phyloP scores from a whole-genome alignment of 1,284 basidiomycete genomes.

The Chiua sp. region DNA sequence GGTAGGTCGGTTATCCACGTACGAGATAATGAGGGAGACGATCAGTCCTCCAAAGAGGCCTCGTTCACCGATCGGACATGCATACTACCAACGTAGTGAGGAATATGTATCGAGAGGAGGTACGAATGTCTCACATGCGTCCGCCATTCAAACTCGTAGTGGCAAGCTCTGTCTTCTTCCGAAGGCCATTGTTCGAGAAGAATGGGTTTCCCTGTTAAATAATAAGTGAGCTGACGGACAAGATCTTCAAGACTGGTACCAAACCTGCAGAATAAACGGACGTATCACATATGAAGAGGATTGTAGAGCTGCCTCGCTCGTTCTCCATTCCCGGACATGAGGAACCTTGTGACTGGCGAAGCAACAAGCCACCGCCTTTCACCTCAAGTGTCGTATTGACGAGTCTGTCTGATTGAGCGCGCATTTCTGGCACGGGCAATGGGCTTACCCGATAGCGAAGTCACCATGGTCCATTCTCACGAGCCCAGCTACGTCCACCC shows the following conservation, averaged over 20 bases:
- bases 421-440: not conserved
- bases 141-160: slow-evolving; percentile 75
- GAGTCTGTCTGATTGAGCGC: slow-evolving; percentile 42
- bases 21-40: slow-evolving; percentile 58
- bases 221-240: not conserved
- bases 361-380: slow-evolving; percentile 48
- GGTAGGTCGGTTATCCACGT: slow-evolving; percentile 29
- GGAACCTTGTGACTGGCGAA: slow-evolving; percentile 65
- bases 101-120: not conserved
- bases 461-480: slow-evolving; percentile 66
- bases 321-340: slow-evolving; percentile 54
- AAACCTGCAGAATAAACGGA: slow-evolving; percentile 54
- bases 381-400: slow-evolving; percentile 65
- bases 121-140: slow-evolving; percentile 55
- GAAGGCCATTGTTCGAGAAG: slow-evolving; percentile 64
- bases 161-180: slow-evolving; percentile 65
- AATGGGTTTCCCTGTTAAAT: slow-evolving; percentile 50
- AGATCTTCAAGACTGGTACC: not conserved
- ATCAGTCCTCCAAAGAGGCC: slow-evolving; percentile 57
- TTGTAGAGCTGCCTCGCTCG: slow-evolving; percentile 58
- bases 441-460: slow-evolving; percentile 72
- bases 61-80: slow-evolving; percentile 65
- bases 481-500: slow-evolving; percentile 66
- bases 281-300: slow-evolving; percentile 74
- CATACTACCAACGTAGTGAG: slow-evolving; percentile 47